phyloP scores from a whole-genome alignment of 106 monocot species.

The Hemerocallis citrina region DNA sequence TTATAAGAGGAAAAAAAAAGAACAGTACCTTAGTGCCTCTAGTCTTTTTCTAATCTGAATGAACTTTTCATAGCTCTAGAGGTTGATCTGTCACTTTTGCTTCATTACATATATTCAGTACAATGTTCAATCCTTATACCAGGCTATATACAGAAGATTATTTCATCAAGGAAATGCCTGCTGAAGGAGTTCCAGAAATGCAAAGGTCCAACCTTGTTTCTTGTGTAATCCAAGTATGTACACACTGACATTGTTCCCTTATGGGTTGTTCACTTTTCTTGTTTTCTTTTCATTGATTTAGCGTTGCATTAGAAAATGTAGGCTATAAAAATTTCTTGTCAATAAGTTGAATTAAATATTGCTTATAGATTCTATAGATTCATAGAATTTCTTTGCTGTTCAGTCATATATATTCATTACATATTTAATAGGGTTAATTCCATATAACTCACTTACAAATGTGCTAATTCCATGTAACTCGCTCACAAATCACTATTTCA shows the following conservation, averaged over 20 bases:
- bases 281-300: background rate
- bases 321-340: background rate
- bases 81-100: background rate
- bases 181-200: constrained; percentile 92
- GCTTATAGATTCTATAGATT: background rate
- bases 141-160: constrained; percentile 97
- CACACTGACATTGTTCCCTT: background rate
- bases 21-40: no score
- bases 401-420: no score
- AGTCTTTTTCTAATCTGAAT: background rate
- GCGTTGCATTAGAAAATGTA: background rate
- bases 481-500: no score
- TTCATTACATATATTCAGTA: background rate
- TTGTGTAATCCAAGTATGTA: constrained; percentile 69
- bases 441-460: no score
- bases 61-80: background rate
- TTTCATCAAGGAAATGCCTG: constrained; percentile 76
- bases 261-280: background rate
- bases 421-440: no score
- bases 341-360: background rate
- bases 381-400: no score
- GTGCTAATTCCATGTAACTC: no score
- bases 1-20: no score
- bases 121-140: constrained; percentile 3
- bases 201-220: constrained; percentile 97